Base-by-base conservation (phyloP, 768 basidiomycete genomes). In the Mycena vulgaris region DNA sequence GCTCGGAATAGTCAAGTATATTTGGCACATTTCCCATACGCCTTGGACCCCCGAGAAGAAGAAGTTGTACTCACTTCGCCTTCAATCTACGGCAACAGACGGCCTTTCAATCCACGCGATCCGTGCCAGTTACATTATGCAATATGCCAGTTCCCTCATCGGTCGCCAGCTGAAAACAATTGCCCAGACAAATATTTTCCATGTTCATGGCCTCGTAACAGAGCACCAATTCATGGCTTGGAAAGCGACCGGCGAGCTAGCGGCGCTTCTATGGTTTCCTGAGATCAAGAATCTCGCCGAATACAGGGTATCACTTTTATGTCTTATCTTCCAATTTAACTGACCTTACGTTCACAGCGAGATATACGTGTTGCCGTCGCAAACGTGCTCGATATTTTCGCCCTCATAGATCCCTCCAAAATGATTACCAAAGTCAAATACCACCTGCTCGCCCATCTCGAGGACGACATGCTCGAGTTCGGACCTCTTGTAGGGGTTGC, bases 1-100 rank as follows among this genome's bases (percentile, higher is more conserved):
- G 2, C 75, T 81, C 6, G 80, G 80, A 2, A 42, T 72, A 3
- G 67, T 74, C 53, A 81, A 81, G 66, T 81, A 80, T 67, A 57
- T 73, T 11, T 81, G 80, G 80, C 76, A 78, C 49, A 28, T 42
- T 13, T 70, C 74, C 19, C 66, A 75, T 40, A 74, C 68, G 1
- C 28, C 51, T 0, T 75, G 74, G 75, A 63, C 65, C 6, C 47
- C 64, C 5, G 62, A 60, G 11, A 25, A 71, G n/a, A 61, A 76
- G 51, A 45, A 63, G 5, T 14, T 70, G 16, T 76, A 75, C 49
- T 53, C 76, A 0, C 13, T 33, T 0, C 72, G 78, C 2, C 71
- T 77, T 11, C 74, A 74, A 53, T 49, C 75, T 2, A 69, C 78
- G 9, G 31, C 68, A 27, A 71, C 63, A 5, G 55, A 75, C 23